Base-by-base conservation (phyloP, 257 asterid genomes). In the Coffea canephora region DNA sequence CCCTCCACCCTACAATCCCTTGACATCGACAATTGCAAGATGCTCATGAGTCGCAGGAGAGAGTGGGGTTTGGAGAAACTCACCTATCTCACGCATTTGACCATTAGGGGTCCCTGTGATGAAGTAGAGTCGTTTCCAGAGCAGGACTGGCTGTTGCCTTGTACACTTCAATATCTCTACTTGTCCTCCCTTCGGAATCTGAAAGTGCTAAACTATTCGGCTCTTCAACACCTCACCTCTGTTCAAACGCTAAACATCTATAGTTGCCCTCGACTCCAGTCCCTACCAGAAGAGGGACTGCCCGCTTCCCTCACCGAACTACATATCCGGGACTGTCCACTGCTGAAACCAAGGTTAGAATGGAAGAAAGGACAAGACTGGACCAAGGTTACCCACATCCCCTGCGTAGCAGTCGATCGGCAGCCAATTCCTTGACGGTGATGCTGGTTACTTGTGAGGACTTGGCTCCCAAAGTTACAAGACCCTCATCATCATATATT, bases 11-110 rank as follows among this genome's bases (percentile, higher is more conserved):
- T 69, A 45, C 0, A 16, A 11, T 0, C 2, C 31, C 71, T 78
- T n/a, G 0, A 0, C 0, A 57, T 78, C 14, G 0, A 0, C 0
- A 0, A 4, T 25, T 78, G 82, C 46, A 13, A 27, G 12, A 45
- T 31, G 27, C 73, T 79, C 6, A 31, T 50, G 68, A 64, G 15
- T 23, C 4, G 54, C 46, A 34, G 41, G 9, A 62, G 70, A 14
- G 21, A 31, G 43, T 62, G 67, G 74, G 1, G 23, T 79, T 72
- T 79, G 71, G 43, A 31, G 36, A 57, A 43, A 49, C 74, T 79
- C 23, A 23, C 55, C 8, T 48, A 13, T 62, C 82, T 62, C 52
- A 39, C 41, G 41, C 41, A 39, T 3, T 39, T 3, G 0, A 0
- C 0, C 0, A 2, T 49, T 48, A 1, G 0, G 0, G 0, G 18